Conservation (phyloP, 306 rosid species). For the Delonix regia region DNA sequence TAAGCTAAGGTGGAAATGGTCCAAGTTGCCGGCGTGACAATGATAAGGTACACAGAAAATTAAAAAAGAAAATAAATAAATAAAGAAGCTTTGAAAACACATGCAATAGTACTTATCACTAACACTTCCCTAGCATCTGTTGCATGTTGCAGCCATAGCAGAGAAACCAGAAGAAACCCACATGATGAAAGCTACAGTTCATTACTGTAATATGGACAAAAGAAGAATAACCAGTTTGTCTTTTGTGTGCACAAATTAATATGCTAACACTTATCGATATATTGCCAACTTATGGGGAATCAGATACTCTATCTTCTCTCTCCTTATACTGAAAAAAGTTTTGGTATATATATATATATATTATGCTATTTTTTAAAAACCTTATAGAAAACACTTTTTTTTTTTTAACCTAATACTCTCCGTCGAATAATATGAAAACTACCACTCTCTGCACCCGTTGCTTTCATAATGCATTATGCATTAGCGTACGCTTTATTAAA, state of each 20-base stretch:
- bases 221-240: slow-evolving; percentile 66
- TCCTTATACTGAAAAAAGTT: background rate
- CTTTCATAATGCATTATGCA: slow-evolving; percentile 39
- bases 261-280: slow-evolving; percentile 38
- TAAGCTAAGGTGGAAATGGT: slow-evolving; percentile 39
- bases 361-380: background rate
- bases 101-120: slow-evolving; percentile 20
- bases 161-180: slow-evolving; percentile 38
- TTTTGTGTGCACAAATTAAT: slow-evolving; percentile 64
- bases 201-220: slow-evolving; percentile 21
- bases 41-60: background rate
- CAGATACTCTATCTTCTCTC: slow-evolving; percentile 40
- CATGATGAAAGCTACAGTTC: slow-evolving; percentile 63
- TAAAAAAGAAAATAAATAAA: background rate
- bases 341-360: background rate
- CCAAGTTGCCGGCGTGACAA: slow-evolving; percentile 43
- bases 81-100: background rate
- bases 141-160: background rate
- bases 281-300: slow-evolving; percentile 56
- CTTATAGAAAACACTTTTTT: no score
- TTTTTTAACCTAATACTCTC: no score
- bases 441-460: slow-evolving; percentile 17
- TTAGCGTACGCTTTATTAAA: slow-evolving; percentile 34
- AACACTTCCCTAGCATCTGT: background rate
- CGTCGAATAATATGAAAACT: background rate